Evolutionary conservation across 331 rosid genomes (phyloP), one percentile per base, ranked within the genome.

Genomic region (Saraca asoca): DNA sequence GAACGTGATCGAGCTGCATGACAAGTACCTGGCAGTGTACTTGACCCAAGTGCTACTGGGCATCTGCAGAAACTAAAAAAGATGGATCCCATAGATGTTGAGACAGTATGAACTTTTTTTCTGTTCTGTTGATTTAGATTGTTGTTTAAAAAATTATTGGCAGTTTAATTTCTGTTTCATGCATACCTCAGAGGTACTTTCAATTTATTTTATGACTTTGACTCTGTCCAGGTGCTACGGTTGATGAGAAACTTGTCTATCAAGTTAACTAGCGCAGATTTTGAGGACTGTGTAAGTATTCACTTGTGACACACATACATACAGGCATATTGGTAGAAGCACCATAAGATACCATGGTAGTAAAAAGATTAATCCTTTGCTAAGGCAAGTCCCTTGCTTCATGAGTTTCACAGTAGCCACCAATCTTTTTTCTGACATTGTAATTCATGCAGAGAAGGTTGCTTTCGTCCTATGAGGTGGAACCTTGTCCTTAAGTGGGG

Each of bases 11-110:
- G n/a, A n/a, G n/a, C n/a, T n/a, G n/a, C n/a, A n/a, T n/a, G n/a
- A n/a, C n/a, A n/a, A n/a, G n/a, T n/a, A n/a, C n/a, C n/a, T 77
- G 98, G 98, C 69, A 86, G 96, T 58, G 95, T 94, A 66, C 90
- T 94, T 78, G 98, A 94, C 73, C 95, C 98, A 19, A 75, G 73
- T 51, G 68, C 55, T 62, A 35, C 85, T 33, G 96, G 85, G 55
- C 97, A 94, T 81, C 53, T 94, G 64, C 96, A 88, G 70, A 90
- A 79, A 68, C 88, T 94, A 5, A 90, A 83, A 72, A 79, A 66
- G 72, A 88, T 94, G 98, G 95, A 90, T 67, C 97, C 87, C 48
- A 80, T 94, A 51, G 98, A 94, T 77, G 88, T 90, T 64, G 96
- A 94, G 77, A 94, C 98, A 74, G 98, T 94, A 85, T 35, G 65